Evolutionary conservation across 495 filamentous ascomycete species (phyloP).

Genomic region (Neurospora sp.): DNA sequence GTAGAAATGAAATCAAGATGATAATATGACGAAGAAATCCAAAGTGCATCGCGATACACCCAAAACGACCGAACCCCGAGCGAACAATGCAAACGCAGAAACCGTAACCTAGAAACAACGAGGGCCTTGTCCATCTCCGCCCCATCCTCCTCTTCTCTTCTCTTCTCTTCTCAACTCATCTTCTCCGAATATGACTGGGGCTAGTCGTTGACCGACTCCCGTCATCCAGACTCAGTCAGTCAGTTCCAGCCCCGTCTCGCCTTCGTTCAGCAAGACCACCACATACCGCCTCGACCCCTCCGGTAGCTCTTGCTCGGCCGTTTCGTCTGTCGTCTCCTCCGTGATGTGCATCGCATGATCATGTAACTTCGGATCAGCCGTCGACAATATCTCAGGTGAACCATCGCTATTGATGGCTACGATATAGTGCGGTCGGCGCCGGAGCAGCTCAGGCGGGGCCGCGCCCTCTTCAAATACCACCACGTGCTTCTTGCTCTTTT

Average conservation of each 20-base stretch:
- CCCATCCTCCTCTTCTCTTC: not conserved
- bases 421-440: constrained; percentile 14
- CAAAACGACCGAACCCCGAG: not conserved
- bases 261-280: constrained; percentile 18
- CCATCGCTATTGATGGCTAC: constrained; percentile 22
- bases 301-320: constrained; percentile 2
- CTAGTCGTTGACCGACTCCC: not conserved
- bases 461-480: constrained; percentile 21
- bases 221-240: not conserved
- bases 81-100: not conserved
- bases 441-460: constrained; percentile 17
- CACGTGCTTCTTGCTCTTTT: constrained; percentile 13
- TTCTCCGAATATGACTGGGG: not conserved
- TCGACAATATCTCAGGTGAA: constrained; percentile 4
- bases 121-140: not conserved
- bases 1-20: not conserved
- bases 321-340: constrained; percentile 7
- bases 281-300: constrained; percentile 17
- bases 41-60: not conserved
- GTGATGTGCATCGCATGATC: constrained; percentile 17
- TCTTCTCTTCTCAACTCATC: not conserved
- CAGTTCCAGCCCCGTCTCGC: constrained; percentile 1
- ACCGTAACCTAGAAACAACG: not conserved
- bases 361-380: constrained; percentile 8
- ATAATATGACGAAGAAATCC: not conserved